These are phyloP conservation scores for Cryptococcus depauperatus DNA, from an alignment of 1,284 basidiomycete species.

Conservation along the genomic window DNA sequence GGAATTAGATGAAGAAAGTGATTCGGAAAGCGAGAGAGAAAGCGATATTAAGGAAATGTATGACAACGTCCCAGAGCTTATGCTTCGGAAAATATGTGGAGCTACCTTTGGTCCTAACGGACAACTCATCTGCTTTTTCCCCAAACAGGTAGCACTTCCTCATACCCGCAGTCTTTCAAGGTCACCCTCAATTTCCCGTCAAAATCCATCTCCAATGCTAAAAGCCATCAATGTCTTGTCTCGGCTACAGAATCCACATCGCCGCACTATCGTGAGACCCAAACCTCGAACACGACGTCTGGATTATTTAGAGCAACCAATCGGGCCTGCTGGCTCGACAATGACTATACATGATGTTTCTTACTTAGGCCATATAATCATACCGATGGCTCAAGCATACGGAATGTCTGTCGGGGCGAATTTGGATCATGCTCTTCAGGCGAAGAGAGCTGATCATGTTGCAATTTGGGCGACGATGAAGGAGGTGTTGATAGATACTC, in stretches of 20 bases:
- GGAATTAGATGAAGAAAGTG: slow-evolving; percentile 36
- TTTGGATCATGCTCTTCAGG: slow-evolving; percentile 53
- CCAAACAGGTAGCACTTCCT: slow-evolving; percentile 46
- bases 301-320: slow-evolving; percentile 15
- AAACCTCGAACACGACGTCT: slow-evolving; percentile 18
- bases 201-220: slow-evolving; percentile 24
- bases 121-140: slow-evolving; percentile 76
- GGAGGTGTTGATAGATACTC: slow-evolving; percentile 47
- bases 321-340: slow-evolving; percentile 36
- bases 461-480: slow-evolving; percentile 60
- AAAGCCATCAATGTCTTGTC: slow-evolving; percentile 39
- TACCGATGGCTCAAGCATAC: slow-evolving; percentile 59
- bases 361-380: slow-evolving; percentile 53
- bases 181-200: slow-evolving; percentile 31
- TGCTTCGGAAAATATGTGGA: slow-evolving; percentile 38
- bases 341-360: slow-evolving; percentile 61
- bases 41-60: slow-evolving; percentile 16
- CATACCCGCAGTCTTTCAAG: slow-evolving; percentile 30
- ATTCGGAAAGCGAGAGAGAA: slow-evolving; percentile 33
- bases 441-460: slow-evolving; percentile 62
- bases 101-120: slow-evolving; percentile 73
- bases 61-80: slow-evolving; percentile 26
- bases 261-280: slow-evolving; percentile 17
- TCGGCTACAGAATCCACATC: slow-evolving; percentile 30
- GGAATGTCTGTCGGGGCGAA: slow-evolving; percentile 49